Conservation (phyloP, 2,329 filamentous ascomycete genomes). For the Epichloe gansuensis region DNA sequence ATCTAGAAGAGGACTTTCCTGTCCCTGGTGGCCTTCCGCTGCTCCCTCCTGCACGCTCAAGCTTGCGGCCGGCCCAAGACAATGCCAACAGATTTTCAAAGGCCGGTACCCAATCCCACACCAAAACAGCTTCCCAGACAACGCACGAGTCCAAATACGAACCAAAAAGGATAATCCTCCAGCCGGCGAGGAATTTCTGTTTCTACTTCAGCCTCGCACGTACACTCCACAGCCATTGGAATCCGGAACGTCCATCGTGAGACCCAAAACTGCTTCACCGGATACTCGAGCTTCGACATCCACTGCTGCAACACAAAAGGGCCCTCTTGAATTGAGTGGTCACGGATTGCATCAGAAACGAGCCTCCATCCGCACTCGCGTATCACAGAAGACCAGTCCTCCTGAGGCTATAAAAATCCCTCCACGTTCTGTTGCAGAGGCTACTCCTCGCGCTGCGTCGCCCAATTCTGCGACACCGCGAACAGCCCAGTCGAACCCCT, state of each 20-base stretch:
- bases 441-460: slow-evolving; percentile 16
- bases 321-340: slow-evolving; percentile 1
- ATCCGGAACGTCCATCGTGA: not conserved
- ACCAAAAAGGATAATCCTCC: slow-evolving; percentile 9
- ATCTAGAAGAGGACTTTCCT: slow-evolving; percentile 13
- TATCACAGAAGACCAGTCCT: slow-evolving; percentile 39
- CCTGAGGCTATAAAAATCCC: slow-evolving; percentile 45
- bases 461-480: slow-evolving; percentile 21
- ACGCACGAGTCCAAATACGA: slow-evolving; percentile 1
- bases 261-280: not conserved
- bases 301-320: not conserved
- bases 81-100: not conserved
- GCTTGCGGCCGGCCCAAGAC: not conserved
- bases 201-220: slow-evolving; percentile 43
- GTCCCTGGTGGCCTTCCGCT: slow-evolving; percentile 12
- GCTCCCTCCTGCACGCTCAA: slow-evolving; percentile 9
- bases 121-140: not conserved
- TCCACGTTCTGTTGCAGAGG: slow-evolving; percentile 17
- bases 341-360: slow-evolving; percentile 17
- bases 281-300: not conserved
- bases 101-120: not conserved
- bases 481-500: slow-evolving; percentile 16
- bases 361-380: slow-evolving; percentile 39
- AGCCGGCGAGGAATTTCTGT: slow-evolving; percentile 28
- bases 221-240: slow-evolving; percentile 33